Base-by-base conservation (phyloP, 805 yeast genomes). In the Zygotorulaspora florentina region DNA sequence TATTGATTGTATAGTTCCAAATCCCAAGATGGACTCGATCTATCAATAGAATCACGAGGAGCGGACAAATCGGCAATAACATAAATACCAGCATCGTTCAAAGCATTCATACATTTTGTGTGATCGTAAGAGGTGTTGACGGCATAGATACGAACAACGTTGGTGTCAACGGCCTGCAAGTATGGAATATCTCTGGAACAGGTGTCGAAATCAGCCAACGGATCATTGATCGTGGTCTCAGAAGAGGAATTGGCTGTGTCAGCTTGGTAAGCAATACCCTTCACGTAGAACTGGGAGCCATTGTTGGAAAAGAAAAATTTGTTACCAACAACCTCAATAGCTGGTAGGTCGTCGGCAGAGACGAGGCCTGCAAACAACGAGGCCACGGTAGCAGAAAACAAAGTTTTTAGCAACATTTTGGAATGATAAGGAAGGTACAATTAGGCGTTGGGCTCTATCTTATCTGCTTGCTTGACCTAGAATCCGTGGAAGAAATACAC, bases 191-290 rank as follows among this genome's bases (percentile, higher is more conserved):
- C 93, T 75, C 91, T 75, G 46, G 74, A 68, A 73, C 93, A 85
- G 33, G 79, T 66, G 1, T 57, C 68, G 35, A 58, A 69, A 62
- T 84, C 82, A 47, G 87, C 84, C 56, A 85, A 71, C 35, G 91
- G 91, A 72, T 85, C 93, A 46, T 71, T 74, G 57, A 81, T 82
- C 26, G 76, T 51, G 7, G 66, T 53, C 50, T 70, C 72, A 27
- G 64, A 61, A 12, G 80, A 73, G 35, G 71, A 50, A 54, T 75
- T 75, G 37, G 76, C 72, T 30, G 81, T 75, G 64, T 83, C 82
- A 54, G 79, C 80, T 71, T 85, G 95, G 69, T 85, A 85, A 41
- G 93, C 93, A 52, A 85, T 71, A 72, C 93, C 95, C 61, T 73
- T 80, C 59, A 85, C 78, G 67, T 75, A 83, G 62, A 85, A 85